These are phyloP conservation scores for Wilcoxina mikolae DNA, from an alignment of 495 filamentous ascomycete genomes.

Conservation along the genomic window DNA sequence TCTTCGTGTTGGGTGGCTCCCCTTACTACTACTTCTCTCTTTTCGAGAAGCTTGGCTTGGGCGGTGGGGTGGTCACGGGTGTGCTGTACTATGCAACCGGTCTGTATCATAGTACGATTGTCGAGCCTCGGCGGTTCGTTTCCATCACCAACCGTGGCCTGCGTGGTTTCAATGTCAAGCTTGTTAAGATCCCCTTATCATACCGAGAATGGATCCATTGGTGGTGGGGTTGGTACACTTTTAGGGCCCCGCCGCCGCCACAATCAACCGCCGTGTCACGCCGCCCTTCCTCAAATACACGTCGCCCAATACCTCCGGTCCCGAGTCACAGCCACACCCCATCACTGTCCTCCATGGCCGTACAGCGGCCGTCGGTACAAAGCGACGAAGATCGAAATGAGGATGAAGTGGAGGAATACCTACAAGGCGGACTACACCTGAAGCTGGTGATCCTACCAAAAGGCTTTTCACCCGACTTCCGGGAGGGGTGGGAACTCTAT, in stretches of 20 bases:
- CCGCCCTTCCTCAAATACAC: conserved; percentile 13
- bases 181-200: conserved; percentile 70
- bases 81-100: conserved; percentile 84
- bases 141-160: conserved; percentile 76
- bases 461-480: conserved; percentile 82
- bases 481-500: conserved; percentile 95
- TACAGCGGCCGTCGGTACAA: conserved; percentile 12
- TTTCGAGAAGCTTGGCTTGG: conserved; percentile 69
- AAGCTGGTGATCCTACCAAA: conserved; percentile 85
- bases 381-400: conserved; percentile 31
- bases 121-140: conserved; percentile 89
- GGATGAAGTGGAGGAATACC: conserved; percentile 65
- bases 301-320: conserved; percentile 24
- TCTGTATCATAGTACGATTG: conserved; percentile 84
- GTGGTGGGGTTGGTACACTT: conserved; percentile 28
- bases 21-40: conserved; percentile 93
- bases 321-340: conserved; percentile 16
- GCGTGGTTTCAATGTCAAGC: conserved; percentile 83
- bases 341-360: conserved; percentile 10
- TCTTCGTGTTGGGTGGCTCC: conserved; percentile 82
- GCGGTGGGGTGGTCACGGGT: conserved; percentile 70
- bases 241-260: conserved; percentile 15
- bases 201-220: conserved; percentile 47
- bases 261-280: neutral
- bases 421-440: conserved; percentile 76